These are phyloP conservation scores for Lepiota subincarnata DNA, from an alignment of 768 basidiomycete genomes.

Conservation along the genomic window DNA sequence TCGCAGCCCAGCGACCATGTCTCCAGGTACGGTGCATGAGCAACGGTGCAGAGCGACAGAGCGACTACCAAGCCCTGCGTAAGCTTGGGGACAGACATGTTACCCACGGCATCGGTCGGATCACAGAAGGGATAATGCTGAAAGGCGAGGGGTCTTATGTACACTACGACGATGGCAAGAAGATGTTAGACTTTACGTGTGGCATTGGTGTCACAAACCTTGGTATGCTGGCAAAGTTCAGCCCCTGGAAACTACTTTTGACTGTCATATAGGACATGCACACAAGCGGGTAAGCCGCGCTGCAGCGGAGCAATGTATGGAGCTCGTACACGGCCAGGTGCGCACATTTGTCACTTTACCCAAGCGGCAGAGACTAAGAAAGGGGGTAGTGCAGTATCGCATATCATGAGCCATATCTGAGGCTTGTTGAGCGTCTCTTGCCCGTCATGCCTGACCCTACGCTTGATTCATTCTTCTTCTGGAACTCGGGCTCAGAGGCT, in stretches of 20 bases:
- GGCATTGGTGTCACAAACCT: slow-evolving; percentile 88
- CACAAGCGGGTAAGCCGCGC: slow-evolving; percentile 84
- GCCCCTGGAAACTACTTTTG: background rate
- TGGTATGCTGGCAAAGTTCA: slow-evolving; percentile 38
- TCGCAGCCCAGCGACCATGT: background rate
- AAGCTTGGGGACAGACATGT: slow-evolving; percentile 42
- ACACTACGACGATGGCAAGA: slow-evolving; percentile 65
- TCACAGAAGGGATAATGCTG: slow-evolving; percentile 53
- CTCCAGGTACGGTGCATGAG: background rate
- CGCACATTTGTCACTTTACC: slow-evolving; percentile 7
- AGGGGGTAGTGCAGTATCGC: slow-evolving; percentile 77
- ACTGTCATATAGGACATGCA: slow-evolving; percentile 60
- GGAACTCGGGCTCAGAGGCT: slow-evolving; percentile 95
- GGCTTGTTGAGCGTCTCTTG: slow-evolving; percentile 79
- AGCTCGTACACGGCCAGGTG: slow-evolving; percentile 77
- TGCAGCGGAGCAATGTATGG: slow-evolving; percentile 84
- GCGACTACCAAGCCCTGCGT: slow-evolving; percentile 23
- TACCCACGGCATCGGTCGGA: slow-evolving; percentile 41
- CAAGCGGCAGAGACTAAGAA: background rate
- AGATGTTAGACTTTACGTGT: slow-evolving; percentile 79
- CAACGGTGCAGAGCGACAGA: background rate
- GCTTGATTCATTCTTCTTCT: slow-evolving; percentile 94
- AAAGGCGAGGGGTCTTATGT: slow-evolving; percentile 75
- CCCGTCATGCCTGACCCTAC: slow-evolving; percentile 90
- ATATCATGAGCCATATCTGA: slow-evolving; percentile 81